Evolutionary conservation across 805 yeast genomes (phyloP), one percentile per base, ranked within the genome.

Genomic region (Candida palmyrensis): DNA sequence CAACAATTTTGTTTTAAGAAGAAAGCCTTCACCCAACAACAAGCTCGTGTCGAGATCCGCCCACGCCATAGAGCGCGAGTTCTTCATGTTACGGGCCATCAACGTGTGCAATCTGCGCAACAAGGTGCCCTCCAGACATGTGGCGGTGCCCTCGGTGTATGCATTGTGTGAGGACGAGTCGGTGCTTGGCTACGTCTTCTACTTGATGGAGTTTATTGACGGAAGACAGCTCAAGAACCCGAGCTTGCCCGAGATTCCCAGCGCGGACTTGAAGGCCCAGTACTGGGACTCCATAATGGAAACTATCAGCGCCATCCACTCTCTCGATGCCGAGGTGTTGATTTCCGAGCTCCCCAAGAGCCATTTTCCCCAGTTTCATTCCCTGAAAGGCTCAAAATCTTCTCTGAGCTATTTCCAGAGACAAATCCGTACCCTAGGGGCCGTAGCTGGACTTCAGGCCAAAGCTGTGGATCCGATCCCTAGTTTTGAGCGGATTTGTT

Each of bases 31-130:
- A 6, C 51, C 71, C 2, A 73, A 71, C 41, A 59, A 59, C 22
- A 59, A 68, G 36, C 56, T 77, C 29, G 68, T 75, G 12, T 67
- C 77, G 12, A 68, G 62, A 41, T 64, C 76, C 6, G 82, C 84
- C 1, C 84, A 77, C 49, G 72, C 82, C 3, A 72, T 77, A 20
- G 83, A 77, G 42, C 49, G 83, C 12, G 84, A 77, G 47, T 77
- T 70, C 44, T 63, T 63, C 47, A 66, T 77, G 52, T 48, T 75
- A 20, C 62, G 62, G 29, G 66, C 60, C 4, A 58, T 66, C 21
- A 50, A 52, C 19, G 44, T 43, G 6, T 44, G 57, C 27, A 51
- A 61, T 38, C 51, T 60, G 28, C 38, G 39, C 4, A 37, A 42
- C 4, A 21, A 31, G 2, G 19, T 14, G 8, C 9, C 24, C 10